These are phyloP conservation scores for Capronia coronata DNA, from an alignment of 2,329 filamentous ascomycete genomes.

Conservation along the genomic window DNA sequence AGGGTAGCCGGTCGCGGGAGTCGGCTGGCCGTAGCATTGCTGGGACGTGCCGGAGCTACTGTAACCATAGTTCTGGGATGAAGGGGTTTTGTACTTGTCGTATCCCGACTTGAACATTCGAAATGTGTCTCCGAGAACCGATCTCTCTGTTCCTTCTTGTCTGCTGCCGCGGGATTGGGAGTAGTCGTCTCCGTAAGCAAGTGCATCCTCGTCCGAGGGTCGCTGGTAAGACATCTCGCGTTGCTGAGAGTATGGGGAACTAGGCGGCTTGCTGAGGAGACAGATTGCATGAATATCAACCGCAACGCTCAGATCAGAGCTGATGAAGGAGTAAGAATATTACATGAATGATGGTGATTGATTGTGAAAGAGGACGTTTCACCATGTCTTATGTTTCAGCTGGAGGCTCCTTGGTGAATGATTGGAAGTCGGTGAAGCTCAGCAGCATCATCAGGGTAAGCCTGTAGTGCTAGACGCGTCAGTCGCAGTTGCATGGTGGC, in stretches of 20 bases:
- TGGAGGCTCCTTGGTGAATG: background rate
- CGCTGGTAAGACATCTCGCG: constrained; percentile 13
- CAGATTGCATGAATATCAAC: background rate
- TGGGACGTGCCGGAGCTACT: constrained; percentile 30
- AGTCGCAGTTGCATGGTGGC: background rate
- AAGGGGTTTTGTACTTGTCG: constrained; percentile 23
- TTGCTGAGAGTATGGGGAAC: background rate
- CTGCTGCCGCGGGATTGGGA: constrained; percentile 31
- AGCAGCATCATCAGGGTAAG: background rate
- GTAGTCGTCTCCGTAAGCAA: constrained; percentile 52
- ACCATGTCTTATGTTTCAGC: constrained; percentile 5
- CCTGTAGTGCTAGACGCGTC: too few relatives aligned
- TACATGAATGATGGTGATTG: background rate
- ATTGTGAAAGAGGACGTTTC: background rate
- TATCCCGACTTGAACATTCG: constrained; percentile 42
- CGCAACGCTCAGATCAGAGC: background rate
- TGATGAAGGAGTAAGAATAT: background rate
- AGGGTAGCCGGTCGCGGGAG: constrained; percentile 3
- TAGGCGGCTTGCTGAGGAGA: background rate
- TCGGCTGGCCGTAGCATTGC: constrained; percentile 9
- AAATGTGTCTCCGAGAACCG: constrained; percentile 49
- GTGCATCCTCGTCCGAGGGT: constrained; percentile 41
- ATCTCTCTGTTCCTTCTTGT: constrained; percentile 40
- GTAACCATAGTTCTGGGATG: constrained; percentile 25
- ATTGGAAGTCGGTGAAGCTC: background rate